Base-by-base conservation (phyloP, 106 monocot genomes). In the Dendrobium catenatum region DNA sequence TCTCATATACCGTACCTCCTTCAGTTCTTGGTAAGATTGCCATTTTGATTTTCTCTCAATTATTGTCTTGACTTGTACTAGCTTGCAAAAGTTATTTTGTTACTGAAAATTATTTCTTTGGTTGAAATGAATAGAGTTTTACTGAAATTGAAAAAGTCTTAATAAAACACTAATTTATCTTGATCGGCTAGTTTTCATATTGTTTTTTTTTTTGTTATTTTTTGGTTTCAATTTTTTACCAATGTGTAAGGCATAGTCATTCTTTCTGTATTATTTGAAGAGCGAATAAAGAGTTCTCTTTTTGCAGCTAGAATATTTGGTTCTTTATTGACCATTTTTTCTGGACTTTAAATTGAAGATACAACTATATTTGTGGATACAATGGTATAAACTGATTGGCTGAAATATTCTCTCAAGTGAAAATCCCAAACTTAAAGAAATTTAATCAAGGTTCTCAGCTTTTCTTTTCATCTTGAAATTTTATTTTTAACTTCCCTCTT, bases 1-100 rank as follows among this genome's bases (percentile, higher is more conserved):
- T 89, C 98, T 56, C 98, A 98, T 73, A 88, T 98, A 77, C 95
- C 98, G n/a, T 98, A 87, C 85, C 93, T 93, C 66, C 98, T 98
- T 55, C 98, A 95, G 26, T 98, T 98, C 86, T 70, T 98, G 94
- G 98, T 98, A 87, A 88, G 93, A 42, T 5, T 55, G 31, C 27
- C 51, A 54, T 51, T 73, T 42, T 31, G 68, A 8, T 15, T 42
- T 43, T 42, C 17, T 20, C 15, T 7, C 44, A 6, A 5, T 20
- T 0, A 9, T 44, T 44, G 20, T 37, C 15, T 18, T 61, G 61
- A 19, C 9, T 74, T 74, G 16, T 43, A 15, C n/a, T 17, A 42
- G 42, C 40, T 73, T 70, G 68, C 68, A 42, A 22, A 44, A 48
- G 8, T 8, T 47, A 68, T 76, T 51, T 29, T 51, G 24, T 76